Conservation (phyloP, 768 basidiomycete species). For the Boletus pseudopeckii region DNA sequence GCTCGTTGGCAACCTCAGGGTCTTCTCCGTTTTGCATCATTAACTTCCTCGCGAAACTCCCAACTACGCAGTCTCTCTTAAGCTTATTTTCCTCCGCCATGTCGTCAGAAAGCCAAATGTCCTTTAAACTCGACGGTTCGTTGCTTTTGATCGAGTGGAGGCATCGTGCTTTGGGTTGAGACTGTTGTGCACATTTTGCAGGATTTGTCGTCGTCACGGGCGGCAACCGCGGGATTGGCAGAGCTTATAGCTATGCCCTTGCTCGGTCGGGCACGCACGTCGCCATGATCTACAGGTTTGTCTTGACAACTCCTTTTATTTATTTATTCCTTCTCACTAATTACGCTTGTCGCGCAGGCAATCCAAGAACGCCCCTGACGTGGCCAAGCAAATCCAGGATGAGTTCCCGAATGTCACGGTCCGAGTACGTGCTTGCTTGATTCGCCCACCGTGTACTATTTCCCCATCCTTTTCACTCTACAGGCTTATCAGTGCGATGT, state of each 20-base stretch:
- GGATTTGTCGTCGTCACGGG: constrained; percentile 57
- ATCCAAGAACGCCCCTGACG: constrained; percentile 45
- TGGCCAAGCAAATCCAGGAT: constrained; percentile 45
- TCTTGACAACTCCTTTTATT: not conserved
- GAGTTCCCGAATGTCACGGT: constrained; percentile 46
- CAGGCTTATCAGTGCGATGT: constrained; percentile 69
- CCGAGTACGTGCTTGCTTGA: constrained; percentile 8
- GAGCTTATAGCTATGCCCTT: constrained; percentile 49
- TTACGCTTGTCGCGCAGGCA: constrained; percentile 30
- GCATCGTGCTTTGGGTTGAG: not conserved
- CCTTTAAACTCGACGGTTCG: constrained; percentile 32
- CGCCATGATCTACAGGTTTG: constrained; percentile 58
- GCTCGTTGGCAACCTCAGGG: not conserved
- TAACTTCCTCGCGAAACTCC: not conserved
- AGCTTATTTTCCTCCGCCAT: constrained; percentile 5
- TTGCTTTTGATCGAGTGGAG: not conserved
- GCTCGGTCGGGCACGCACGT: constrained; percentile 55
- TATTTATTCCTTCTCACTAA: not conserved
- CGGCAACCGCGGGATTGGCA: constrained; percentile 60
- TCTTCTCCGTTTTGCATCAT: not conserved
- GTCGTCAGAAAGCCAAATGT: constrained; percentile 5
- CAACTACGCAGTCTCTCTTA: constrained; percentile 5
- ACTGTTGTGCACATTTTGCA: constrained; percentile 17
- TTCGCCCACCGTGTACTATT: too few species aligned
- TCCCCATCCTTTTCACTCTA: not conserved